phyloP scores from a whole-genome alignment of 2,329 filamentous ascomycete species.

The Botrytis deweyae region DNA sequence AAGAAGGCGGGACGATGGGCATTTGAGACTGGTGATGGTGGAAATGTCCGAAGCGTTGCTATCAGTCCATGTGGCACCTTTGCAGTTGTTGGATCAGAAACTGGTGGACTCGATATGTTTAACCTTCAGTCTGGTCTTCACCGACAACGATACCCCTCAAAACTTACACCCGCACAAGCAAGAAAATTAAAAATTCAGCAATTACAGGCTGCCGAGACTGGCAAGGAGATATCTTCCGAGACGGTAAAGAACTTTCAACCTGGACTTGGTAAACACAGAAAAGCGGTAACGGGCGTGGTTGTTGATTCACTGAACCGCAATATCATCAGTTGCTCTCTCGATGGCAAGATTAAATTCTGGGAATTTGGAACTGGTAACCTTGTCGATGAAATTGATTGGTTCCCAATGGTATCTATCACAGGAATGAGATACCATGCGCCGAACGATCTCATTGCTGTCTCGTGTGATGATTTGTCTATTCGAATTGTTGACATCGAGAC shows the following conservation, averaged over 20 bases:
- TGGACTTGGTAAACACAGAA: constrained; percentile 71
- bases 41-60: constrained; percentile 81
- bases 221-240: constrained; percentile 27
- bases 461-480: constrained; percentile 85
- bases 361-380: constrained; percentile 83
- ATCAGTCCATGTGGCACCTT: constrained; percentile 94
- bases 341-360: constrained; percentile 98
- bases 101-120: constrained; percentile 88
- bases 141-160: constrained; percentile 82
- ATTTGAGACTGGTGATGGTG: constrained; percentile 79
- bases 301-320: constrained; percentile 87
- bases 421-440: constrained; percentile 76
- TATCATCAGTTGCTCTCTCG: constrained; percentile 81
- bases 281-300: constrained; percentile 79
- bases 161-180: constrained; percentile 73
- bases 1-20: constrained; percentile 93
- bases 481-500: constrained; percentile 89
- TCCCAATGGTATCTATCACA: constrained; percentile 71
- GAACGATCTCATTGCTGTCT: constrained; percentile 83
- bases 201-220: constrained; percentile 41
- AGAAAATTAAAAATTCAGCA: constrained; percentile 70
- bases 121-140: constrained; percentile 92
- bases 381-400: constrained; percentile 79
- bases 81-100: constrained; percentile 80
- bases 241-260: constrained; percentile 32